A percentile compares a stretch with the other conserved stretches of the same genome.
phyloP scores from a whole-genome alignment of 306 rosid genomes.

The Cucumis cinereus region DNA sequence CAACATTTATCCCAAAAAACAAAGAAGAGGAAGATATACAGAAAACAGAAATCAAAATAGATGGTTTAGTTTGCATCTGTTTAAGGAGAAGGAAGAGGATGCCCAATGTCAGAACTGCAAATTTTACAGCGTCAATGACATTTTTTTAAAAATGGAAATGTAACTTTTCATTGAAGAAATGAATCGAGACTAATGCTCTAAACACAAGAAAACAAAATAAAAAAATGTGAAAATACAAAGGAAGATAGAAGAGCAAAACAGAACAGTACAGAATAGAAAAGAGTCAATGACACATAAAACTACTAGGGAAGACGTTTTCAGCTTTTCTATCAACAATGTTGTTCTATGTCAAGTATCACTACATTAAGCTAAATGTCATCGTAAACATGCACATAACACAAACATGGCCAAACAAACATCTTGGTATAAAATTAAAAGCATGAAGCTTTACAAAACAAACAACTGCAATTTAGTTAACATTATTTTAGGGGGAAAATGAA shows the following conservation, averaged over 20 bases:
- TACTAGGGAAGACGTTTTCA: not conserved
- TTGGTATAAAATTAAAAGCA: not conserved
- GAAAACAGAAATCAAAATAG: not conserved
- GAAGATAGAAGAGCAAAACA: too few relatives aligned
- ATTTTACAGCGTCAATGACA: not conserved
- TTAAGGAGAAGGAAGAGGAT: not conserved
- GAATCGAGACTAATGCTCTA: too few relatives aligned
- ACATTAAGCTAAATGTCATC: not conserved
- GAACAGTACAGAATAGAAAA: too few relatives aligned
- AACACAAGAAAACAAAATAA: too few relatives aligned
- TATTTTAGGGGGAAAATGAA: not conserved
- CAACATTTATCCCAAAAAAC: not conserved
- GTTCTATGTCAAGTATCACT: not conserved
- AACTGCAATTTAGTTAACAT: not conserved
- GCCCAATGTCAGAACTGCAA: not conserved
- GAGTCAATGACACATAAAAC: not conserved
- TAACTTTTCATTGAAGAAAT: too few relatives aligned
- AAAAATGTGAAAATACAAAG: too few relatives aligned
- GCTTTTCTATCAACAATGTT: not conserved
- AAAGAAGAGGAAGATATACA: not conserved
- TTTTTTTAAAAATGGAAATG: too few relatives aligned
- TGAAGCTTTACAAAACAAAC: not conserved
- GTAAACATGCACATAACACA: not conserved
- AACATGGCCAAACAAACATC: not conserved
- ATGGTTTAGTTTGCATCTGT: not conserved